Conservation (phyloP, 805 yeast species). For the Nakazawaea laoshanensis region DNA sequence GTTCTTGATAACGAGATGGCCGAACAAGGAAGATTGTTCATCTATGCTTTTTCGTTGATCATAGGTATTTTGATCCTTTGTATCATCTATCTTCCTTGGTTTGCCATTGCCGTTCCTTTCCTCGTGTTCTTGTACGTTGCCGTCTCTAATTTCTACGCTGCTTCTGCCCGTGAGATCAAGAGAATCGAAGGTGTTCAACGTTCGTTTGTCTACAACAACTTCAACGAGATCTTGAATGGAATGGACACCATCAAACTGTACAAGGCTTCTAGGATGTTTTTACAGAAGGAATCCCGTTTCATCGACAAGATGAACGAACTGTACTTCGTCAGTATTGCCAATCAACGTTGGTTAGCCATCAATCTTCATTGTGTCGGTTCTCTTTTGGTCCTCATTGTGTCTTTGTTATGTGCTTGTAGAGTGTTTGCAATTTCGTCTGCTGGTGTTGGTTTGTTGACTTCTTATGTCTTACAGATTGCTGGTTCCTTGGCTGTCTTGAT, state of each 20-base stretch:
- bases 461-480: conserved; percentile 37
- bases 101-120: conserved; percentile 47
- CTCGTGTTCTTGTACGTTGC: conserved; percentile 30
- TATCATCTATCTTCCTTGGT: conserved; percentile 44
- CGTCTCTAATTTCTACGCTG: conserved; percentile 35
- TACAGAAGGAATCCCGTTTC: conserved; percentile 26
- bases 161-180: conserved; percentile 38
- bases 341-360: conserved; percentile 42
- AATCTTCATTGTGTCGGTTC: conserved; percentile 34
- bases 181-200: conserved; percentile 39
- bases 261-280: conserved; percentile 24
- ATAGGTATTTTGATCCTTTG: conserved; percentile 27
- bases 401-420: conserved; percentile 34
- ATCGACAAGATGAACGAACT: conserved; percentile 38
- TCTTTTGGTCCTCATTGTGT: conserved; percentile 30
- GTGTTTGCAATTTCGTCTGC: conserved; percentile 35
- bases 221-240: conserved; percentile 41
- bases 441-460: conserved; percentile 36
- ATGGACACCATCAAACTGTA: conserved; percentile 38
- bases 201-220: conserved; percentile 38
- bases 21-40: conserved; percentile 57
- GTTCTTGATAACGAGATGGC: conserved; percentile 72
- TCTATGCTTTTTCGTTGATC: conserved; percentile 36
- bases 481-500: conserved; percentile 33
- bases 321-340: conserved; percentile 30